Percentiles rank a stretch among this genome's conserved stretches.
Conservation (phyloP, 768 basidiomycete species). For the Cytidiella melzeri region DNA sequence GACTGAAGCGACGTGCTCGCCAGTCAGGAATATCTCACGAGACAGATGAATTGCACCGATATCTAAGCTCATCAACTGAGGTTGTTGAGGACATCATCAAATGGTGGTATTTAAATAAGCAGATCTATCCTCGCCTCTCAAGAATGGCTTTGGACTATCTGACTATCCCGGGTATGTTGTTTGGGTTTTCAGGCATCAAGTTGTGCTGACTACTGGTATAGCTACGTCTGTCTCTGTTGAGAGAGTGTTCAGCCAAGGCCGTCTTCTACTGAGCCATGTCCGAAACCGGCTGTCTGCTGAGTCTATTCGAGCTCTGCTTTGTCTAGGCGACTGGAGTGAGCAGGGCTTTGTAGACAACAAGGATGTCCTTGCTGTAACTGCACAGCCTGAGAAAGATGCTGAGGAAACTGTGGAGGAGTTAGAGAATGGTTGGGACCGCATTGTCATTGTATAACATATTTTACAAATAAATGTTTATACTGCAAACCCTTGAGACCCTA, state of each 20-base stretch:
- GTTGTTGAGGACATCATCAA: conserved; percentile 1
- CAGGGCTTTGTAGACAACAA: conserved; percentile 17
- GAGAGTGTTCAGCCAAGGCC: conserved; percentile 24
- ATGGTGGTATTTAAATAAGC: not conserved
- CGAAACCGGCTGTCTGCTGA: conserved; percentile 22
- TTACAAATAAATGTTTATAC: no score
- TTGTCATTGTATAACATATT: no score
- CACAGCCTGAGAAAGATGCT: no score
- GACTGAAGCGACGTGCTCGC: not conserved
- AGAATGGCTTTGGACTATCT: conserved; percentile 10
- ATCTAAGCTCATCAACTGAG: not conserved
- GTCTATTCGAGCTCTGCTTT: conserved; percentile 25
- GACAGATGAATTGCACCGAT: not conserved
- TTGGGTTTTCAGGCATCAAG: not conserved
- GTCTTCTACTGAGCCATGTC: conserved; percentile 25
- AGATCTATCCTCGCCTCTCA: not conserved
- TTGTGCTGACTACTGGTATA: conserved; percentile 6
- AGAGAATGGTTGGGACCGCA: no score
- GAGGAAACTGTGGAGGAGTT: no score
- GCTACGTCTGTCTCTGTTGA: conserved; percentile 26
- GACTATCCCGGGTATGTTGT: conserved; percentile 12
- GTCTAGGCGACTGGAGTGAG: conserved; percentile 26
- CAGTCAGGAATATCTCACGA: not conserved
- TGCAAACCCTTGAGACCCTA: no score
- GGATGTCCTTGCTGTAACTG: conserved; percentile 17